A percentile compares a stretch with the other conserved stretches of the same genome.
phyloP scores from a whole-genome alignment of 495 filamentous ascomycete species.

The Endocarpon pusillum region DNA sequence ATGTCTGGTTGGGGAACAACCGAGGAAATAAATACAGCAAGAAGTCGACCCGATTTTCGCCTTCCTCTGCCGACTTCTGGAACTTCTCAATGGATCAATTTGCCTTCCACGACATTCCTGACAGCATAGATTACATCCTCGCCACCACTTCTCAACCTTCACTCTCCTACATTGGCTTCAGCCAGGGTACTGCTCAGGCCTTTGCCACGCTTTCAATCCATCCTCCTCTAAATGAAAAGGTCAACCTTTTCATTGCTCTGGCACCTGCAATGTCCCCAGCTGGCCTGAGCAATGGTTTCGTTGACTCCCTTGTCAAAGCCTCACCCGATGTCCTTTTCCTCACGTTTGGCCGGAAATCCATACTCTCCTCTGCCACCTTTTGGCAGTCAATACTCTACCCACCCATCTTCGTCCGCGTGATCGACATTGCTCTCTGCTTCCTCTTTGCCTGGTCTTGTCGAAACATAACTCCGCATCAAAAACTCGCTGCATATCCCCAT shows the following conservation, averaged over 20 bases:
- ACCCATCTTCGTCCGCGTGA: constrained; percentile 77
- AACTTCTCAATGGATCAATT: constrained; percentile 97
- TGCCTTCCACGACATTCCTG: constrained; percentile 91
- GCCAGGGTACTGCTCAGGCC: constrained; percentile 89
- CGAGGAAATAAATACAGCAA: constrained; percentile 98
- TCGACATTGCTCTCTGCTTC: constrained; percentile 63
- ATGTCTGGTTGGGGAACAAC: constrained; percentile 98
- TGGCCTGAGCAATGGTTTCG: constrained; percentile 72
- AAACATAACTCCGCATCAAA: constrained; percentile 78
- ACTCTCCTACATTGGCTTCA: constrained; percentile 93
- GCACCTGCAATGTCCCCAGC: constrained; percentile 93
- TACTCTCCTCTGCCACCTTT: constrained; percentile 85
- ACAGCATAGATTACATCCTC: constrained; percentile 84
- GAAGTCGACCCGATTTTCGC: constrained; percentile 60
- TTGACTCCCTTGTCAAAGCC: constrained; percentile 83
- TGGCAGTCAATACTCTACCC: constrained; percentile 94
- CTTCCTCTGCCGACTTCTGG: constrained; percentile 70
- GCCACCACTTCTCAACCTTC: constrained; percentile 64
- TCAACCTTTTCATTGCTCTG: constrained; percentile 94
- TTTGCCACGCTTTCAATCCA: constrained; percentile 92
- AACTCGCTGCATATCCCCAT: constrained; percentile 92
- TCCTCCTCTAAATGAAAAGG: constrained; percentile 76
- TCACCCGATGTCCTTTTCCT: constrained; percentile 87
- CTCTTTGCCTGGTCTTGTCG: constrained; percentile 81
- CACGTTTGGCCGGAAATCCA: constrained; percentile 85